These are phyloP conservation scores for Tetragonia tetragonoides DNA, from an alignment of 148 eudicot species.

Conservation along the genomic window DNA sequence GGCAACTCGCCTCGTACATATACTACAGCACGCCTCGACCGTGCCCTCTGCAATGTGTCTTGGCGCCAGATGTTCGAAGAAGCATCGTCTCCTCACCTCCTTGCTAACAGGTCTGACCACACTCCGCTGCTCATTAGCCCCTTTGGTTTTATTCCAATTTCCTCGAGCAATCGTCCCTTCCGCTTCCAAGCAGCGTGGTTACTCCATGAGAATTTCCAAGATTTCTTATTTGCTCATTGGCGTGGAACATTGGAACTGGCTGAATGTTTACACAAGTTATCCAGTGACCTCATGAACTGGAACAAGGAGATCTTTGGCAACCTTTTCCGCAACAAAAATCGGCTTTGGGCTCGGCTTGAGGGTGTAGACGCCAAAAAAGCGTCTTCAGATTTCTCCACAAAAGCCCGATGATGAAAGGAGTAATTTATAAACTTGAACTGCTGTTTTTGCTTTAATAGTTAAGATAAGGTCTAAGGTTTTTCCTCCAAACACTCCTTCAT, in stretches of 20 bases:
- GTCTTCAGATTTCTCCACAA: no score
- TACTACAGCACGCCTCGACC: background rate
- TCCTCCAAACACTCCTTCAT: no score
- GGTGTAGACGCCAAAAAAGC: no score
- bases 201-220: background rate
- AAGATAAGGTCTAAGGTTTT: no score
- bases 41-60: background rate
- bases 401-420: no score
- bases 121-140: background rate
- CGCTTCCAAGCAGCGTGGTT: background rate
- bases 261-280: background rate
- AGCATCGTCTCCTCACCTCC: background rate
- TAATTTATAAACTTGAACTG: no score
- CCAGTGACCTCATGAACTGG: background rate
- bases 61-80: background rate
- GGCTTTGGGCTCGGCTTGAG: background rate
- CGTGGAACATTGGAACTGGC: background rate
- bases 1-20: background rate
- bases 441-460: no score
- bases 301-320: background rate
- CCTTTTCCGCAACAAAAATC: background rate
- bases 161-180: background rate
- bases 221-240: background rate
- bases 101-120: background rate
- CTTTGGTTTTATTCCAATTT: background rate